Conservation (phyloP, 257 asterid genomes). For the Lithospermum erythrorhizon region DNA sequence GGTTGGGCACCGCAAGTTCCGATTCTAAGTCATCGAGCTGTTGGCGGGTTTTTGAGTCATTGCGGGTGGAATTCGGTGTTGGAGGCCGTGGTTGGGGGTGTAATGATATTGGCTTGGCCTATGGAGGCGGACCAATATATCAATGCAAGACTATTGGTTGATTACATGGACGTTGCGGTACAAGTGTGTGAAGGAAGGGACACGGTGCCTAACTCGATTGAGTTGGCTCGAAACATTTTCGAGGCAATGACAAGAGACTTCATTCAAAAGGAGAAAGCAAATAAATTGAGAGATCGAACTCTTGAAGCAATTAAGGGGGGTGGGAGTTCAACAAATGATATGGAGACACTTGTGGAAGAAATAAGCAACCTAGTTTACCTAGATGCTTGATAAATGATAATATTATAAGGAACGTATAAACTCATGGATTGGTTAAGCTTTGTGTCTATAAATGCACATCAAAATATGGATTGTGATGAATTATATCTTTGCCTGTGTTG, state of each 20-base stretch:
- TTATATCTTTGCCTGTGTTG: too few relatives aligned
- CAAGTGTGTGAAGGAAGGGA: constrained; percentile 36
- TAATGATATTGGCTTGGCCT: constrained; percentile 70
- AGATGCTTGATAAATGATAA: too few relatives aligned
- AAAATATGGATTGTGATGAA: too few relatives aligned
- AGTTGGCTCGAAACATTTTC: constrained; percentile 31
- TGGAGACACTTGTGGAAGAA: constrained; percentile 35
- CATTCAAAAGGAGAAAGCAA: constrained; percentile 28
- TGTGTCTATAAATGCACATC: too few relatives aligned
- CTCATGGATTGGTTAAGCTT: too few relatives aligned
- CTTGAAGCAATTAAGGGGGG: constrained; percentile 31
- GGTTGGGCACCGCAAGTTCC: constrained; percentile 72
- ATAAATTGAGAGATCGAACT: constrained; percentile 35
- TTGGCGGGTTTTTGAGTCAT: constrained; percentile 61
- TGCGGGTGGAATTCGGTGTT: constrained; percentile 74
- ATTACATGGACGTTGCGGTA: constrained; percentile 29
- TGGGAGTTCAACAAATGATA: constrained; percentile 40
- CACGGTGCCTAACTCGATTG: constrained; percentile 40
- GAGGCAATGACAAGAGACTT: constrained; percentile 31
- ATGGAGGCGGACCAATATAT: constrained; percentile 85
- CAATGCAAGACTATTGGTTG: constrained; percentile 40
- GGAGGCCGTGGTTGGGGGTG: constrained; percentile 49
- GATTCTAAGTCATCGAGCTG: constrained; percentile 47
- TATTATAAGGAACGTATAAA: too few relatives aligned
- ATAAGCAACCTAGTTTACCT: constrained; percentile 13